phyloP scores from a whole-genome alignment of 371 early-diverging fungal genomes.

The Mycotypha africana region DNA sequence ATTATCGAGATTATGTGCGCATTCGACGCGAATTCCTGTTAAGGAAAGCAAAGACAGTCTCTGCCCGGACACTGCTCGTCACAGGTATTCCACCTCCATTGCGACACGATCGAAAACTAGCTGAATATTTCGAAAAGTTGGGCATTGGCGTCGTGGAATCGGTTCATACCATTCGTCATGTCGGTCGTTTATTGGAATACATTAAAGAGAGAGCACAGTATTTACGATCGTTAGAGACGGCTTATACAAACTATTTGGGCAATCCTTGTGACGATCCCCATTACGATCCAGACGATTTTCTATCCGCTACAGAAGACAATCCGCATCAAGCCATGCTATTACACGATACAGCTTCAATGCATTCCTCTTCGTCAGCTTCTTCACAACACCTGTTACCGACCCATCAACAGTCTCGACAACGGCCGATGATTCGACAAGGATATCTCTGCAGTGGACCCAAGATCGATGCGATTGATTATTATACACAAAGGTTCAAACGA shows the following conservation, averaged over 20 bases:
- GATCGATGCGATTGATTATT: constrained; percentile 70
- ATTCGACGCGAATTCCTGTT: constrained; percentile 50
- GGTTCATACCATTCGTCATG: constrained; percentile 54
- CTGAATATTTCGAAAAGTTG: constrained; percentile 54
- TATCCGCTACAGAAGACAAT: neutral
- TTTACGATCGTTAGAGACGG: constrained; percentile 34
- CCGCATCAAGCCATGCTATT: neutral
- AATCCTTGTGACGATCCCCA: constrained; percentile 40
- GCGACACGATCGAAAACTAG: constrained; percentile 44
- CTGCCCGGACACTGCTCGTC: constrained; percentile 55
- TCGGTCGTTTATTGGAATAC: constrained; percentile 39
- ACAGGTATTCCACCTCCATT: constrained; percentile 52
- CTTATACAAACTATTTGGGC: constrained; percentile 40
- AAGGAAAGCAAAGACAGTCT: constrained; percentile 42
- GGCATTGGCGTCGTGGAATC: constrained; percentile 56
- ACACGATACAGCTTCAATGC: constrained; percentile 1
- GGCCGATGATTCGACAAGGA: constrained; percentile 27
- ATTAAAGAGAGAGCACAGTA: constrained; percentile 41
- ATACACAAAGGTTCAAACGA: constrained; percentile 53
- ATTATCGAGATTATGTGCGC: constrained; percentile 53
- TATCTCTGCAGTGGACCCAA: constrained; percentile 34
- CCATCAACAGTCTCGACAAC: constrained; percentile 8
- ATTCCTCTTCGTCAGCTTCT: neutral
- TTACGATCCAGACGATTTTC: constrained; percentile 33
- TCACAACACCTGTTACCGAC: constrained; percentile 7